Evolutionary conservation across 495 filamentous ascomycete genomes (phyloP).

Genomic region (Talaromyces trachyspermus): DNA sequence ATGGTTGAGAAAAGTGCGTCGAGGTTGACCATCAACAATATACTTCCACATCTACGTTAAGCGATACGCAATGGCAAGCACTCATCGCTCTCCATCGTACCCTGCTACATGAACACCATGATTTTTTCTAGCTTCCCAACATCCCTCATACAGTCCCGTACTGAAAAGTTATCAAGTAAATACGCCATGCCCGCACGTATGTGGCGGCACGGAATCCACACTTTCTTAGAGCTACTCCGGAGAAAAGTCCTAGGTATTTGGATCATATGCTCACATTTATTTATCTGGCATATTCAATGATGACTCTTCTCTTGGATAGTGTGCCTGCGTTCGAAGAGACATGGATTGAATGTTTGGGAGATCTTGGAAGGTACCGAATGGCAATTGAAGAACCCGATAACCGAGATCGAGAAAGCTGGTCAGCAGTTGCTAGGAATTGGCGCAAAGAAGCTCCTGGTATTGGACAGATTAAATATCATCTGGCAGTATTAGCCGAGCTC

Average conservation of each 20-base stretch:
- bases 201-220: slow-evolving; percentile 79
- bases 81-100: slow-evolving; percentile 68
- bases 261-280: slow-evolving; percentile 81
- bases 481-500: slow-evolving; percentile 71
- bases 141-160: slow-evolving; percentile 56
- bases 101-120: slow-evolving; percentile 69
- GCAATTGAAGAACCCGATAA: slow-evolving; percentile 68
- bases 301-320: slow-evolving; percentile 69
- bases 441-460: slow-evolving; percentile 67
- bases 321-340: slow-evolving; percentile 71
- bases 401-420: slow-evolving; percentile 69
- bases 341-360: slow-evolving; percentile 86
- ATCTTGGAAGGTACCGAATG: slow-evolving; percentile 68
- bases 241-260: slow-evolving; percentile 56
- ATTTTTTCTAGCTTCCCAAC: slow-evolving; percentile 76
- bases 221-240: slow-evolving; percentile 65
- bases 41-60: slow-evolving; percentile 36
- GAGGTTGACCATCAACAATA: slow-evolving; percentile 57
- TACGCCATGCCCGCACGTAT: slow-evolving; percentile 77
- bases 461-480: slow-evolving; percentile 75
- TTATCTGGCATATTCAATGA: slow-evolving; percentile 76
- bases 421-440: slow-evolving; percentile 68
- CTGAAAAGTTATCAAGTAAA: slow-evolving; percentile 54
- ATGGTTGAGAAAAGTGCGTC: slow-evolving; percentile 76
- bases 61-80: slow-evolving; percentile 62